These are phyloP conservation scores for Dendrostoma leiphaemia DNA, from an alignment of 2,329 filamentous ascomycete species.

Conservation along the genomic window DNA sequence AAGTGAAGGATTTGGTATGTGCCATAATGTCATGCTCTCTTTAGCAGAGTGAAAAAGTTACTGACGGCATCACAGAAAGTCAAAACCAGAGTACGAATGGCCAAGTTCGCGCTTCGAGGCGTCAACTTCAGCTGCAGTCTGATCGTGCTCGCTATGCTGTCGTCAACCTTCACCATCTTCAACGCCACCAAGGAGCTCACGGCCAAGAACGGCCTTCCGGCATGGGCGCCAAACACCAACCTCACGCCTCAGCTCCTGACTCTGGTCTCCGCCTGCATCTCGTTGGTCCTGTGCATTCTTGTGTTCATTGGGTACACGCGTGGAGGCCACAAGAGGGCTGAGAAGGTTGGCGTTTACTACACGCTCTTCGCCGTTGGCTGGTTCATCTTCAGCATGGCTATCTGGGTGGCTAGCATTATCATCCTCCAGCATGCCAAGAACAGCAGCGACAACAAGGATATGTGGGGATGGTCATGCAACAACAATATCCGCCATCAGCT, in stretches of 20 bases:
- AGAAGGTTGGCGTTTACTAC: slow-evolving; percentile 94
- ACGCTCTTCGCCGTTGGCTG: slow-evolving; percentile 89
- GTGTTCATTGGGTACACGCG: slow-evolving; percentile 86
- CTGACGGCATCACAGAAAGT: slow-evolving; percentile 65
- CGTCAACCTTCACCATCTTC: slow-evolving; percentile 88
- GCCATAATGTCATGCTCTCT: not conserved
- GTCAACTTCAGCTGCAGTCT: slow-evolving; percentile 97
- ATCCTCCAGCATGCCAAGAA: slow-evolving; percentile 77
- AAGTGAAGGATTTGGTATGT: slow-evolving; percentile 83
- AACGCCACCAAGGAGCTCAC: slow-evolving; percentile 77
- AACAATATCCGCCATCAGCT: slow-evolving; percentile 78
- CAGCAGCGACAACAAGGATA: slow-evolving; percentile 74
- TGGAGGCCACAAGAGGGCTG: slow-evolving; percentile 82
- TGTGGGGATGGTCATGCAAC: slow-evolving; percentile 98
- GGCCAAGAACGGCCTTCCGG: slow-evolving; percentile 72
- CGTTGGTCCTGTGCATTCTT: slow-evolving; percentile 72
- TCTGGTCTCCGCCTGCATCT: slow-evolving; percentile 75
- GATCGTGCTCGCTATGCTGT: slow-evolving; percentile 88
- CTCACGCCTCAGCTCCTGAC: slow-evolving; percentile 89
- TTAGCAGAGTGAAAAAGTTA: not conserved
- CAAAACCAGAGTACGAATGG: slow-evolving; percentile 86
- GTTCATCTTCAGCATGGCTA: slow-evolving; percentile 88
- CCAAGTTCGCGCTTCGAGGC: slow-evolving; percentile 90
- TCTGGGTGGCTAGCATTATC: slow-evolving; percentile 87
- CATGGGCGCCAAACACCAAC: slow-evolving; percentile 79